Evolutionary conservation across 2,329 filamentous ascomycete species (phyloP), one percentile per base, ranked within the genome.

Genomic region (Penicillium sp.): DNA sequence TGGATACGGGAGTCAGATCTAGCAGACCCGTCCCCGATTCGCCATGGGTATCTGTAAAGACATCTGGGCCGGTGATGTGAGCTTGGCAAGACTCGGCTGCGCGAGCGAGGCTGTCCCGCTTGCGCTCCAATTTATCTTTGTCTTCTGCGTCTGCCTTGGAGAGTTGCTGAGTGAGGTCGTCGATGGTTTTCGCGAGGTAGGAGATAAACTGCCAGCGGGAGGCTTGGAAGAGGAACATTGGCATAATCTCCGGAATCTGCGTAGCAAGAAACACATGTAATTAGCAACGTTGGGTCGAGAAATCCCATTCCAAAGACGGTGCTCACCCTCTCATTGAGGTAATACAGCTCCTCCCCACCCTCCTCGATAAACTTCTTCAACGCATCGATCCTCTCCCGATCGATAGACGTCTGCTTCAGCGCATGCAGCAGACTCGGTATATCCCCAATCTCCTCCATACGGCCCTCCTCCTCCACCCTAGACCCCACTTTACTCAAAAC

Each of bases 351-450:
- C 24, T 90, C 87, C 6, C 85, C 86, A 19, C 86, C 90, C 54
- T 95, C 83, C 43, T 87, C 80, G n/a, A 97, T 81, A 71, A 96
- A 99, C 62, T 85, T 90, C 68, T 89, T 87, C 22, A 97, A 83
- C 0, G 89, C 88, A 61, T 94, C 89, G 59, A 96, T 87, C 79
- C 95, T 98, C 78, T 98, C 94, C 36, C 95, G 86, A 72, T 99
- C 95, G 65, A 99, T 91, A 7, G 87, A 84, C 6, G 89, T 86
- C 40, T 78, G 78, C 62, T 87, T 89, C 55, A 99, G 75, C 2
- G 85, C 83, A 22, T 76, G 78, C 78, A 96, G 83, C 27, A 99
- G 79, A 3, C 86, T 85, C 4, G 87, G 84, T 18, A 92, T 84
- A 68, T 91, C 85, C 4, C 78, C 79, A 52, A 88, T 83, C 50